Conservation (phyloP, 306 rosid species). For the Carpinus viminea region DNA sequence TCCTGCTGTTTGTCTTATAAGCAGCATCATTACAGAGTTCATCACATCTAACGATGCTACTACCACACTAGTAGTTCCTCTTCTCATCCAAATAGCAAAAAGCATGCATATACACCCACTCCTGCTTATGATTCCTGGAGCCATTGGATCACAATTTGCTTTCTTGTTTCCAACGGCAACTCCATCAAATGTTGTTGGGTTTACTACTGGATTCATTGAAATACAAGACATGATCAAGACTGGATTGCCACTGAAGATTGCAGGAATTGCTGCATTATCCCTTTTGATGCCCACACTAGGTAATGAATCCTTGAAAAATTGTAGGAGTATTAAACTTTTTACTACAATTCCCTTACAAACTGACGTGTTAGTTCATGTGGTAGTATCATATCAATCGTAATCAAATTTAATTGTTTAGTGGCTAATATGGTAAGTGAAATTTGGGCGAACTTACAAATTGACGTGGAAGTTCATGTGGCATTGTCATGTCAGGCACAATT, state of each 20-base stretch:
- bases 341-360: too few species aligned
- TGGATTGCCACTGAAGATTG: slow-evolving; percentile 75
- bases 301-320: slow-evolving; percentile 1
- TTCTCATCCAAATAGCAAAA: slow-evolving; percentile 62
- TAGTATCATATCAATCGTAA: too few species aligned
- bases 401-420: too few species aligned
- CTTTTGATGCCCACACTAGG: slow-evolving; percentile 83
- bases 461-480: too few species aligned
- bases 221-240: slow-evolving; percentile 73
- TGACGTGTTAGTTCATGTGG: too few species aligned
- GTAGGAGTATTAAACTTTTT: too few species aligned
- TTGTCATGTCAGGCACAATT: too few species aligned
- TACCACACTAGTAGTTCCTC: slow-evolving; percentile 71
- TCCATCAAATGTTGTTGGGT: slow-evolving; percentile 81
- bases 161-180: slow-evolving; percentile 79
- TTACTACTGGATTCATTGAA: slow-evolving; percentile 71
- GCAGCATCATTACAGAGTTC: slow-evolving; percentile 78
- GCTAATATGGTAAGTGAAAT: too few species aligned
- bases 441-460: too few species aligned
- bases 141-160: slow-evolving; percentile 75
- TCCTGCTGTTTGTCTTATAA: slow-evolving; percentile 59
- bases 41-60: slow-evolving; percentile 83
- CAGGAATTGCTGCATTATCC: slow-evolving; percentile 54
- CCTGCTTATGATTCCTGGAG: slow-evolving; percentile 80
- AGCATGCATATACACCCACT: slow-evolving; percentile 75